phyloP scores from a whole-genome alignment of 1,284 basidiomycete species.

The Trametes sp. region DNA sequence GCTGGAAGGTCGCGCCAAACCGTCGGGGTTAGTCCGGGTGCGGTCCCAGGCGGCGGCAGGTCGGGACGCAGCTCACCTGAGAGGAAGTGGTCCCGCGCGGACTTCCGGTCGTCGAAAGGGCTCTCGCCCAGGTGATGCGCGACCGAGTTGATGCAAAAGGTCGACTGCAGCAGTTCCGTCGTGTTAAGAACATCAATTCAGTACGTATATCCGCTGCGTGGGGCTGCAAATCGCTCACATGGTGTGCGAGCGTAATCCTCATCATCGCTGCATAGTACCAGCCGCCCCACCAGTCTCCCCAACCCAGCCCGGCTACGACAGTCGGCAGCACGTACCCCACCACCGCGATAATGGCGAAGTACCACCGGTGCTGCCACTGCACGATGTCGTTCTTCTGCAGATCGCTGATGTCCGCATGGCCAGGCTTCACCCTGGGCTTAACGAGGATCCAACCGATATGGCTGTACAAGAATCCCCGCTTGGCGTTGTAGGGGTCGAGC shows the following conservation, averaged over 20 bases:
- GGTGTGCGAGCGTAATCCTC: slow-evolving; percentile 76
- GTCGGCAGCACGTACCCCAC: slow-evolving; percentile 83
- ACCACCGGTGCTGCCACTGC: slow-evolving; percentile 86
- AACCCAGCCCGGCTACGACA: slow-evolving; percentile 76
- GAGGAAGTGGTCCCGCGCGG: slow-evolving; percentile 84
- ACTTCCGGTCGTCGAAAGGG: slow-evolving; percentile 86
- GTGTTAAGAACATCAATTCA: neutral
- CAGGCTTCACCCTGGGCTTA: slow-evolving; percentile 80
- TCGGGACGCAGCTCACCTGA: slow-evolving; percentile 48
- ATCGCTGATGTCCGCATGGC: slow-evolving; percentile 84
- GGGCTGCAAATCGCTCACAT: slow-evolving; percentile 57
- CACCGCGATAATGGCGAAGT: slow-evolving; percentile 49
- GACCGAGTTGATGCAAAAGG: slow-evolving; percentile 92
- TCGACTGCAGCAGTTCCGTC: slow-evolving; percentile 65
- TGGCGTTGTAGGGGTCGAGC: slow-evolving; percentile 89
- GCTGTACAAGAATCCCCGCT: slow-evolving; percentile 83
- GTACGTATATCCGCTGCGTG: neutral
- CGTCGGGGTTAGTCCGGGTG: neutral
- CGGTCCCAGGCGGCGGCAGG: neutral
- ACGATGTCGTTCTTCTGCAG: slow-evolving; percentile 77
- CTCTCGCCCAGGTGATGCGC: slow-evolving; percentile 88
- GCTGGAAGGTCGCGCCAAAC: slow-evolving; percentile 49
- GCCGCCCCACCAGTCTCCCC: slow-evolving; percentile 87
- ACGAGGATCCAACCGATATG: slow-evolving; percentile 93
- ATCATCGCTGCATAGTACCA: slow-evolving; percentile 82